These are phyloP conservation scores for Penicillium arizonense DNA, from an alignment of 495 filamentous ascomycete species.

Conservation along the genomic window DNA sequence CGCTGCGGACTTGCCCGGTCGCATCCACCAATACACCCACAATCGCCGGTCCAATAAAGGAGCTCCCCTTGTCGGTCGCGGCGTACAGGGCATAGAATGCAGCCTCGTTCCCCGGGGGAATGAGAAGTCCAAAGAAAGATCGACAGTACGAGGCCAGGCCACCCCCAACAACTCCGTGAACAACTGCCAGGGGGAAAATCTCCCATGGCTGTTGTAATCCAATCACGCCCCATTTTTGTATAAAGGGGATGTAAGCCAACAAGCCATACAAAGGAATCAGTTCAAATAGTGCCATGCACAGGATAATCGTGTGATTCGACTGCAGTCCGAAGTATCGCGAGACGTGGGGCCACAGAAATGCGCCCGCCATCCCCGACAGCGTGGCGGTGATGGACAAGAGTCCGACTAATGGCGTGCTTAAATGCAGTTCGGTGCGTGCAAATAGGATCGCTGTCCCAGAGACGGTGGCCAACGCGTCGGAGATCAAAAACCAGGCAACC, in stretches of 20 bases:
- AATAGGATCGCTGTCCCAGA: constrained; percentile 91
- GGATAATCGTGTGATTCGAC: constrained; percentile 77
- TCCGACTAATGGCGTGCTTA: constrained; percentile 72
- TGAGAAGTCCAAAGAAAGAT: constrained; percentile 77
- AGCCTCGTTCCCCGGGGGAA: constrained; percentile 87
- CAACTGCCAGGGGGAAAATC: constrained; percentile 80
- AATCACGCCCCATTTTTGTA: constrained; percentile 68
- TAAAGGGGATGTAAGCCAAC: constrained; percentile 75
- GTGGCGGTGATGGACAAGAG: constrained; percentile 84
- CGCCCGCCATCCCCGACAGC: constrained; percentile 72
- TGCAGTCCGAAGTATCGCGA: constrained; percentile 58
- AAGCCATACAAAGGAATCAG: constrained; percentile 85
- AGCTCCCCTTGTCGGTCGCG: constrained; percentile 89
- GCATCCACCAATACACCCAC: constrained; percentile 81
- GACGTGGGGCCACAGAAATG: constrained; percentile 77
- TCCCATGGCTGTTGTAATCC: constrained; percentile 88
- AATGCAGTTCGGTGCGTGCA: constrained; percentile 80
- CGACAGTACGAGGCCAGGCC: constrained; percentile 83
- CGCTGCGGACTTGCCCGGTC: constrained; percentile 77
- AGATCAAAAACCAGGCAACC: constrained; percentile 84
- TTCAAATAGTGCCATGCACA: constrained; percentile 80
- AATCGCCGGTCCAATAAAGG: constrained; percentile 83
- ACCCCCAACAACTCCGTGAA: constrained; percentile 85
- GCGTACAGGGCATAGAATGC: constrained; percentile 93
- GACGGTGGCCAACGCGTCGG: constrained; percentile 85